These are phyloP conservation scores for Lipomyces oligophaga DNA, from an alignment of 805 yeast species.

Conservation along the genomic window DNA sequence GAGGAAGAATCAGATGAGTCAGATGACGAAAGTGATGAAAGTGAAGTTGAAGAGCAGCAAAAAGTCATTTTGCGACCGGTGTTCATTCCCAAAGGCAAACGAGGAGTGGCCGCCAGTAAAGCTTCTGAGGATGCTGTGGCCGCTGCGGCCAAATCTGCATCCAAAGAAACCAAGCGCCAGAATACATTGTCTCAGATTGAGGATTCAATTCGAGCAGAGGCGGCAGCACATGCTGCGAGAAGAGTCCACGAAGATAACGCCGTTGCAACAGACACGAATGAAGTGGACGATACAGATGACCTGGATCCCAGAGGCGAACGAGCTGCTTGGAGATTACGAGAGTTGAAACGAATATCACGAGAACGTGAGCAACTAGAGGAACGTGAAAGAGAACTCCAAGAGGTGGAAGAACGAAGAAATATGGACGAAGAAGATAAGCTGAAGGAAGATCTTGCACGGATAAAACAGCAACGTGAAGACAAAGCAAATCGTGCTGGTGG, in stretches of 20 bases:
- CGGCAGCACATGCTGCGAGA: conserved; percentile 28
- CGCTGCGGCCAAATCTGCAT: background rate
- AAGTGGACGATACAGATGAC: conserved; percentile 59
- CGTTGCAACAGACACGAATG: conserved; percentile 34
- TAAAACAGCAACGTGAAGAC: conserved; percentile 24
- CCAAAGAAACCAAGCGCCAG: conserved; percentile 15
- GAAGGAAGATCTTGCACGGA: conserved; percentile 23
- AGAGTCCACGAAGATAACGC: conserved; percentile 31
- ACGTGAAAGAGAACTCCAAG: conserved; percentile 39
- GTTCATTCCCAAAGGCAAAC: conserved; percentile 33
- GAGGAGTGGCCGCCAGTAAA: conserved; percentile 19
- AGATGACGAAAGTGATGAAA: conserved; percentile 1
- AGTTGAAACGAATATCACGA: conserved; percentile 40
- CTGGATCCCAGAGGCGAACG: conserved; percentile 49
- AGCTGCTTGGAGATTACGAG: conserved; percentile 44
- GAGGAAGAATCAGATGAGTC: background rate
- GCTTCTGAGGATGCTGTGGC: conserved; percentile 11
- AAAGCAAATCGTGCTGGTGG: conserved; percentile 12
- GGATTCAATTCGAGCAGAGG: conserved; percentile 32
- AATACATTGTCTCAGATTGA: conserved; percentile 33
- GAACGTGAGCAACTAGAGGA: conserved; percentile 39
- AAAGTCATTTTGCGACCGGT: conserved; percentile 35
- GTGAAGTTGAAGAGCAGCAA: conserved; percentile 29
- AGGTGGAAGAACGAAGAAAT: conserved; percentile 34
- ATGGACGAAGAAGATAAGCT: conserved; percentile 33